Base-by-base conservation (phyloP, 495 filamentous ascomycete genomes). In the Trichoderma asperelloides region DNA sequence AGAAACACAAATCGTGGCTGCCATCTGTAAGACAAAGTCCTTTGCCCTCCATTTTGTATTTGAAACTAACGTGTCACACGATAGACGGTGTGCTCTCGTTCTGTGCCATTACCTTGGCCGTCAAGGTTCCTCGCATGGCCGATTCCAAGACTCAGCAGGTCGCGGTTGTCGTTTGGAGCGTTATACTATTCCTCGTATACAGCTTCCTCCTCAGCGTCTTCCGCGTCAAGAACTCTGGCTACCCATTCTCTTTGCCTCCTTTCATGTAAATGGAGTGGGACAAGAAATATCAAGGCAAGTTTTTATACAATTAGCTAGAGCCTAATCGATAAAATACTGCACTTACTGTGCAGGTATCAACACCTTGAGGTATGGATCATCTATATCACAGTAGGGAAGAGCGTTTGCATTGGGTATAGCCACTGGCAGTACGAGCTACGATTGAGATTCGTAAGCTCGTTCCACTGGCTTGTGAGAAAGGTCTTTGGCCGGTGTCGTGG, bases 1-100 rank as follows among this genome's bases (percentile, higher is more conserved):
- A 72, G 95, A 99, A 79, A 96, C 95, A 2, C 95, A 99, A 75
- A 93, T 99, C 70, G 81, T 99, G 30, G 95, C 93, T 70, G 91
- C 91, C 21, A 90, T 97, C 69, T 99, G 95, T 98, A 87, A 81
- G 94, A 87, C 68, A 25, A 47, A 8, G 21, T 21, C 41, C 12
- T 5, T 33, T 65, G 3, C 51, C 49, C 0, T 8, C 41, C 7
- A 63, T 21, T 25, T 23, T 27, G 28, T 25, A 13, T 45, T 16
- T 60, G 40, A 8, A 25, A 37, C 27, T 66, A 2, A 66, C 23
- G 43, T 40, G 18, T 40, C 16, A 9, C 2, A 27, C 66, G 68
- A 9, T 67, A 98, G 95, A 98, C 76, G 96, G 93, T 64, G 76
- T 94, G n/a, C 86, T 99, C 27, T 88, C 94, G 23, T 96, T 98